phyloP scores from a whole-genome alignment of 1,139 yeast species.

The Suhomyces kunorum region DNA sequence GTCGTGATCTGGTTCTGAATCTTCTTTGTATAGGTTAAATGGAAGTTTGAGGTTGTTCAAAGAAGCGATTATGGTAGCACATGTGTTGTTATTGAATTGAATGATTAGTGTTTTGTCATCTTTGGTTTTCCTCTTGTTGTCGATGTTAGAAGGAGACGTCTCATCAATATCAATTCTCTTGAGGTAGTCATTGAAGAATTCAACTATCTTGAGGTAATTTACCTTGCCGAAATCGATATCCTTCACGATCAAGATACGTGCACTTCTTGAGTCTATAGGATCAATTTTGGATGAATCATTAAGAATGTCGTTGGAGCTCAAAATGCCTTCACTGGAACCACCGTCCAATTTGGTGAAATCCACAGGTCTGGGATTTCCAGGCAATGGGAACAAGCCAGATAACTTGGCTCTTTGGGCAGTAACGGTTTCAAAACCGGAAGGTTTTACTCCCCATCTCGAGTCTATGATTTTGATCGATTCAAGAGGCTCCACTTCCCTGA shows the following conservation, averaged over 20 bases:
- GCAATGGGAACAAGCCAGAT: slow-evolving; percentile 77
- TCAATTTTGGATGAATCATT: slow-evolving; percentile 48
- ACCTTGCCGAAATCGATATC: slow-evolving; percentile 46
- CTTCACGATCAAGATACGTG: slow-evolving; percentile 51
- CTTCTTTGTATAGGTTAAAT: slow-evolving; percentile 30
- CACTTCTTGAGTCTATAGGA: slow-evolving; percentile 51
- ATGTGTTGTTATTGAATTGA: slow-evolving; percentile 53
- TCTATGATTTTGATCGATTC: slow-evolving; percentile 43
- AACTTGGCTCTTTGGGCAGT: slow-evolving; percentile 80
- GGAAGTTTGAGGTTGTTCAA: slow-evolving; percentile 41
- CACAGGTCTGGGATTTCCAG: slow-evolving; percentile 64
- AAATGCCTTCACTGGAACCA: slow-evolving; percentile 39
- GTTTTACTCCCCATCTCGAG: slow-evolving; percentile 73
- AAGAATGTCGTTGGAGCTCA: slow-evolving; percentile 42
- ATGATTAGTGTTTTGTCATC: slow-evolving; percentile 46
- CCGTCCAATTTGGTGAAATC: slow-evolving; percentile 59
- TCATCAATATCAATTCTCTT: slow-evolving; percentile 37
- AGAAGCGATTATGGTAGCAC: slow-evolving; percentile 59
- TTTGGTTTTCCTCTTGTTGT: slow-evolving; percentile 34
- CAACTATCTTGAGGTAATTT: slow-evolving; percentile 43
- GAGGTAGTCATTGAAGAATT: slow-evolving; percentile 45
- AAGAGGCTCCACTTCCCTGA: slow-evolving; percentile 26
- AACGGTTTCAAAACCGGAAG: slow-evolving; percentile 74
- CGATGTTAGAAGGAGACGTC: slow-evolving; percentile 33
- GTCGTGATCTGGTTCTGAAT: slow-evolving; percentile 15